Evolutionary conservation across 306 rosid species (phyloP), one percentile per base, ranked within the genome.

Genomic region (Prunus mira): DNA sequence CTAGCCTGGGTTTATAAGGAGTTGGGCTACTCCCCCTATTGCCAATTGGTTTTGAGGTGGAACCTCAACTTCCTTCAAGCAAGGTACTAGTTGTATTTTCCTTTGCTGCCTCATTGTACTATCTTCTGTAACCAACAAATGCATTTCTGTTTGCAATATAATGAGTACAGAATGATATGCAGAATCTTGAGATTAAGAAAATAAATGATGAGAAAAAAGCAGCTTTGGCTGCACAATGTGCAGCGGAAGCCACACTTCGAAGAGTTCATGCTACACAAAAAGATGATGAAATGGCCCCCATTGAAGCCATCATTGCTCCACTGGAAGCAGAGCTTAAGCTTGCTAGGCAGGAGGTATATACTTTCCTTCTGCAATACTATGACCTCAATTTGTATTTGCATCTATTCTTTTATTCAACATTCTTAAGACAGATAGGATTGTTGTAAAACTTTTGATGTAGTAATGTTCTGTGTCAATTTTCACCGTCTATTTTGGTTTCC

Each of bases 271-370:
- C 95, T 74, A 97, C 97, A 62, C 97, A 93, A 85, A 93, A 89
- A 75, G 98, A 93, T 63, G 97, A 93, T 77, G 98, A 93, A 77
- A 89, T 93, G 98, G 96, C 98, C 75, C 98, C 98, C 25, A 93
- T 93, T 76, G 98, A 91, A 80, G 97, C 97, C 79, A 91, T 91
- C 68, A 89, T 91, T 3, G 20, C 97, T 2, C 97, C 97, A 24
- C 74, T 91, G 84, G 97, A 91, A 84, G 97, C 97, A 32, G 97
- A 91, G 88, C 97, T 91, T 76, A 91, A 89, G 82, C 86, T 91
- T 73, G 91, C 95, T 55, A 85, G 89, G 84, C 87, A 85, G 78
- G 97, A 91, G 93, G 97, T 89, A 79, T 89, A 79, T 66, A 24
- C 64, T 58, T 58, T 58, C 20, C 12, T 20, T 51, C n/a, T 41